Evolutionary conservation across 2,329 filamentous ascomycete species (phyloP).

Genomic region (Ophiostoma fasciatum): DNA sequence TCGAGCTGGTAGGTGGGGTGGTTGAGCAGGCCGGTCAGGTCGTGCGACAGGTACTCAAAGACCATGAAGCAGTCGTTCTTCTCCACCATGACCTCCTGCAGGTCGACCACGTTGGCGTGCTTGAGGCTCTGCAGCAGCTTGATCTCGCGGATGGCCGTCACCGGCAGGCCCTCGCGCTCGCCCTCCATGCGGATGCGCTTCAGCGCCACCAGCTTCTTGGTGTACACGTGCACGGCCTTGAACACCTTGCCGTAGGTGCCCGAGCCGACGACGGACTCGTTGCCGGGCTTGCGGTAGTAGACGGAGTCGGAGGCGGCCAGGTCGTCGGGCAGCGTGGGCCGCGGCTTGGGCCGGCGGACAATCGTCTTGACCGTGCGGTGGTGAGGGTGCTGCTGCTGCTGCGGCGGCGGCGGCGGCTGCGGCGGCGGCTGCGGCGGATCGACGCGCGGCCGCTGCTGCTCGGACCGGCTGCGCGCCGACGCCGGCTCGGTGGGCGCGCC

Average conservation of each 20-base stretch:
- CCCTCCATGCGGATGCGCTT: slow-evolving; percentile 92
- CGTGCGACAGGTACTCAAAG: slow-evolving; percentile 94
- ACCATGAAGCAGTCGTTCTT: slow-evolving; percentile 99
- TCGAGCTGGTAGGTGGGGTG: slow-evolving; percentile 85
- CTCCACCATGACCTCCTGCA: slow-evolving; percentile 94
- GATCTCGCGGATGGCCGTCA: slow-evolving; percentile 82
- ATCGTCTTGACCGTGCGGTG: slow-evolving; percentile 52
- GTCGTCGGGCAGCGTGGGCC: slow-evolving; percentile 56
- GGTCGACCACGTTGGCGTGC: slow-evolving; percentile 66
- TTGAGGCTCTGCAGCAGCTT: slow-evolving; percentile 78
- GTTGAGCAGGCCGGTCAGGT: slow-evolving; percentile 86
- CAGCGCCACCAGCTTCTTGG: slow-evolving; percentile 64
- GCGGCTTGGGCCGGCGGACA: slow-evolving; percentile 54
- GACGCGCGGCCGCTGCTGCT: slow-evolving; percentile 11
- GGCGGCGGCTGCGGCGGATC: no score
- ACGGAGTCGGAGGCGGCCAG: slow-evolving; percentile 72
- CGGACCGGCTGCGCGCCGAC: slow-evolving; percentile 25
- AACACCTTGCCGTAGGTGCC: slow-evolving; percentile 95
- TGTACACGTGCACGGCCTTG: slow-evolving; percentile 88
- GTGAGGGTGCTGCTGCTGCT: slow-evolving; percentile 22
- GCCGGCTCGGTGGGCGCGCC: slow-evolving; percentile 39
- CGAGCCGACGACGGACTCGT: slow-evolving; percentile 89
- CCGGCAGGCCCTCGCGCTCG: slow-evolving; percentile 78
- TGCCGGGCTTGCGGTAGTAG: slow-evolving; percentile 90
- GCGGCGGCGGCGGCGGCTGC: no score